Percentiles rank a stretch among this genome's conserved stretches.
Evolutionary conservation across 352 stramenopile species (phyloP).

Genomic region (Globisporangium ultimum): DNA sequence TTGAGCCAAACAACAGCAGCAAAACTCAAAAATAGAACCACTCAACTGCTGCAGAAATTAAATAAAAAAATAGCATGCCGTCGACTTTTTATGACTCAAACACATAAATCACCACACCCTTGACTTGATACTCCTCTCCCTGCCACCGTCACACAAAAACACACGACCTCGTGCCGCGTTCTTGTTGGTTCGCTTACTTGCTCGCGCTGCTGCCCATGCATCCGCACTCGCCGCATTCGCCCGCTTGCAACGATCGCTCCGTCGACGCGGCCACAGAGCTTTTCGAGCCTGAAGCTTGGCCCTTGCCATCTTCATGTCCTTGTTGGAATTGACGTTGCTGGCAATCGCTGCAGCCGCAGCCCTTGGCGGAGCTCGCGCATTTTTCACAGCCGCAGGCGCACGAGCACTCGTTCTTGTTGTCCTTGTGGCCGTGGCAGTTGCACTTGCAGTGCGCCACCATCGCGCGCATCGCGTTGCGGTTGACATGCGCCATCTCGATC

Average conservation of each 20-base stretch:
- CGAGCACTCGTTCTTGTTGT: not conserved
- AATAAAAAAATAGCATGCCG: too few relatives aligned
- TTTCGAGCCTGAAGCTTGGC: not conserved
- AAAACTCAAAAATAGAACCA: too few relatives aligned
- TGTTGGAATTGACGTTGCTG: not conserved
- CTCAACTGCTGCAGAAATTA: too few relatives aligned
- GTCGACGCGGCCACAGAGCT: not conserved
- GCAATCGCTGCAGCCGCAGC: too few relatives aligned
- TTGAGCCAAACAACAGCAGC: too few relatives aligned
- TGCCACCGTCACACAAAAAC: not conserved
- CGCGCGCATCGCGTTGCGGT: slow-evolving; percentile 4
- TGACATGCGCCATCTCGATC: slow-evolving; percentile 88
- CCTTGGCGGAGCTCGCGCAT: not conserved
- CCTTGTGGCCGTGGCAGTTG: slow-evolving; percentile 10
- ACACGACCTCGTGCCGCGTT: not conserved
- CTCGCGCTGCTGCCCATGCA: not conserved
- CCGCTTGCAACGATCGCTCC: slow-evolving; percentile 6
- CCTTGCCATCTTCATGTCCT: not conserved
- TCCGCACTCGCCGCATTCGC: slow-evolving; percentile 7
- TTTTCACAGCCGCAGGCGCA: not conserved
- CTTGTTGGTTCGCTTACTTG: not conserved
- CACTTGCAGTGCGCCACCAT: slow-evolving; percentile 10
- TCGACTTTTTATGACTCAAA: too few relatives aligned
- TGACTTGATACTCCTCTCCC: too few relatives aligned
- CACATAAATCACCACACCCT: not conserved